These are phyloP conservation scores for Macadamia integrifolia DNA, from an alignment of 164 flowering plant species.

Conservation along the genomic window DNA sequence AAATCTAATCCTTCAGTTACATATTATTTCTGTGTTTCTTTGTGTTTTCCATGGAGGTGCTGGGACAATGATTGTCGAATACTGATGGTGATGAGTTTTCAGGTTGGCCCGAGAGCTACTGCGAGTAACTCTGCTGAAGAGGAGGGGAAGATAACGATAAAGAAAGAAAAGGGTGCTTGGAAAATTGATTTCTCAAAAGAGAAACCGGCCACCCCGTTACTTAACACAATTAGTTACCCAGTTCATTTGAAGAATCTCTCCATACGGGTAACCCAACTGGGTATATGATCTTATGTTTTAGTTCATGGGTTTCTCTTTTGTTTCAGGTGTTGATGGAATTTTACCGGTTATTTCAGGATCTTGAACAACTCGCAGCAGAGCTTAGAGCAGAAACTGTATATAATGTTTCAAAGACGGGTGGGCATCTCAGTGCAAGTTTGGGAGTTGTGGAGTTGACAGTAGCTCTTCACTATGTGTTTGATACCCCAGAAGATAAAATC, in stretches of 20 bases:
- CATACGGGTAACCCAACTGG: conserved; percentile 27
- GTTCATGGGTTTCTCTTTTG: neutral
- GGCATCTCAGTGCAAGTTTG: no score
- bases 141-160: conserved; percentile 25
- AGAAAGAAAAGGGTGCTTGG: conserved; percentile 42
- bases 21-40: conserved; percentile 1
- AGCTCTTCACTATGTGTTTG: no score
- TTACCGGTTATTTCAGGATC: no score
- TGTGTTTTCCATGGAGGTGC: neutral
- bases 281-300: neutral
- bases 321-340: no score
- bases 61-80: neutral
- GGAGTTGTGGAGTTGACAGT: no score
- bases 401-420: no score
- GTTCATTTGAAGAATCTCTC: conserved; percentile 80
- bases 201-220: conserved; percentile 73
- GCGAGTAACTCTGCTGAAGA: conserved; percentile 31
- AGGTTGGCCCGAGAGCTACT: conserved; percentile 45
- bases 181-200: conserved; percentile 54
- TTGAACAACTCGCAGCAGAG: no score
- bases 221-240: conserved; percentile 80
- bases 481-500: no score
- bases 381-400: no score
- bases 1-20: neutral
- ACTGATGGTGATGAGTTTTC: conserved; percentile 13